Evolutionary conservation across 345 rosid species (phyloP), one percentile per base, ranked within the genome.

Genomic region (Pistacia vera): DNA sequence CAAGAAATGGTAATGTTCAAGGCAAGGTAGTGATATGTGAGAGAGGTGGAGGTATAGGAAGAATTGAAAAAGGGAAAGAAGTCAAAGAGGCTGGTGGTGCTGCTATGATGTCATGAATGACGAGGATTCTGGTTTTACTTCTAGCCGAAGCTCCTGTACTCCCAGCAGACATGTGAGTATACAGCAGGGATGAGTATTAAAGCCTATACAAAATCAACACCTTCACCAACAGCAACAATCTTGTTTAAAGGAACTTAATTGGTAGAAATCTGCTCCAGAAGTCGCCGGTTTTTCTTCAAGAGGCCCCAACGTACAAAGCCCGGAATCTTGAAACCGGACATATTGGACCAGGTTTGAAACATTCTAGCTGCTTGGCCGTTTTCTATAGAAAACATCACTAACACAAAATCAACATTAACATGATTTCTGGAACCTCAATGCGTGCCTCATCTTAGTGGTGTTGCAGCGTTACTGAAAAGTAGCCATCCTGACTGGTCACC

Each of bases 321-420:
- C 2, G 83, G 84, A 33, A 81, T 86, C 59, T 63, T 80, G 72
- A 88, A 88, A 73, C 92, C 83, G 0, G 85, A 88, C 75, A 81
- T 57, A 79, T 82, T 25, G 85, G 90, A 1, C 90, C 88, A 2
- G 86, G 85, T 25, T 86, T 86, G 48, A 85, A 85, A 75, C 70
- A 85, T 86, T 66, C n/a, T 88, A 64, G 92, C 90, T n/a, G 92
- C 83, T 4, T 83, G 87, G 90, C 85, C 87, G 0, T 81, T 80
- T 66, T 71, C 85, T 2, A 74, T 82, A 10, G 81, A 80, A 70
- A 70, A 78, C 69, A 71, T 57, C n/a, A 86, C 88, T 0, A 80
- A 77, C 16, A 78, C 83, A 2, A 83, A 71, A 2, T 77, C 78
- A 16, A 70, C 79, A 30, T 88, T 61, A 89, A 85, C 55, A 68